Base-by-base conservation (phyloP, 1,284 basidiomycete genomes). In the Pascua guehoae region DNA sequence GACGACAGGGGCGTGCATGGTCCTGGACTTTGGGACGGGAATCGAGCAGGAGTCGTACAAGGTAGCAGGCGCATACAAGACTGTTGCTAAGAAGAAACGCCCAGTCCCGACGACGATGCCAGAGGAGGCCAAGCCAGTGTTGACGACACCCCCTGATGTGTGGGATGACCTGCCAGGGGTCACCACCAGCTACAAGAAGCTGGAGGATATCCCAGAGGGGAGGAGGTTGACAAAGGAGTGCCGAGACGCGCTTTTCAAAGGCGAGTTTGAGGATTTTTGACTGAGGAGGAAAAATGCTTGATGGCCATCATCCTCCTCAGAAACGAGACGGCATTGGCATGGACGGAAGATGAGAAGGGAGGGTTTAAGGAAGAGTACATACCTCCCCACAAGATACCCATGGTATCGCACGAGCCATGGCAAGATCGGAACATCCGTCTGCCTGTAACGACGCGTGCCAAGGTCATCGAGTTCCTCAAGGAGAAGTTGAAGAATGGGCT, bases 51-150 rank as follows among this genome's bases (percentile, higher is more conserved):
- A 32, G 24, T 32, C 24, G 3, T 32, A 32, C 7, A 7, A 32
- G 7, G 24, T 32, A 7, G 24, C 24, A 3, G 24, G 4, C 4
- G 57, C 53, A 3, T 58, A 58, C 41, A 58, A 58, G 18, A 17
- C 43, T 1, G 57, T 58, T 8, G 47, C 42, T 8, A 51, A 47
- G 53, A 58, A 58, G 57, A 58, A 58, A 52, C 16, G 53, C 2
- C 53, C 57, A 5, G 57, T 58, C 12, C 49, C 49, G 5, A 51
- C 49, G 2, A 37, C 37, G 5, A 51, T 49, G 47, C 17, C 16
- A 7, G 53, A 58, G 38, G 42, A 46, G 9, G 54, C 50, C 17
- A 55, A 55, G 38, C 48, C 42, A 4, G 15, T 41, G 15, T 50
- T 55, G 41, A 38, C 5, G 3, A 14, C 24, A 2, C 53, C 53